Evolutionary conservation across 805 yeast species (phyloP).

Genomic region (Pichia californica): DNA sequence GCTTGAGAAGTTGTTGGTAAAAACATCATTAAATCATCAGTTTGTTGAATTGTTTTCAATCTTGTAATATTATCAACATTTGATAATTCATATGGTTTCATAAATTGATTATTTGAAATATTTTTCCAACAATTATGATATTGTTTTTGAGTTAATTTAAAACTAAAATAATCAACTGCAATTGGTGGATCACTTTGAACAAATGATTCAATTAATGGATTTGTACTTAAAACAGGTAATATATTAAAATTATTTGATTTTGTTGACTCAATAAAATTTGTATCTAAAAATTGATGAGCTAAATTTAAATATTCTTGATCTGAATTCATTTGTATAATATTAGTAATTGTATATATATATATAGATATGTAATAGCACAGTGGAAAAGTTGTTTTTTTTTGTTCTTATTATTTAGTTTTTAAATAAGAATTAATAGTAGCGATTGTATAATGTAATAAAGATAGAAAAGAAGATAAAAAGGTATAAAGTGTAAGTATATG

Average conservation of each 20-base stretch:
- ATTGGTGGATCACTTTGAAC: constrained; percentile 17
- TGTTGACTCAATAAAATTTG: constrained; percentile 21
- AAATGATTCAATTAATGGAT: constrained; percentile 8
- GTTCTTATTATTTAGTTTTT: too few species aligned
- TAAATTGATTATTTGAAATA: constrained; percentile 29
- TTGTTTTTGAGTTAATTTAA: constrained; percentile 30
- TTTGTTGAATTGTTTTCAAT: constrained; percentile 18
- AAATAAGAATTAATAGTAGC: too few species aligned
- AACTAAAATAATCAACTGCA: constrained; percentile 38
- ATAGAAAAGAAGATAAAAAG: too few species aligned
- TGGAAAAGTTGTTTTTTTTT: too few species aligned
- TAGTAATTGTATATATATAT: too few species aligned
- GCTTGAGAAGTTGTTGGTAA: constrained; percentile 30
- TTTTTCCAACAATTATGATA: constrained; percentile 38
- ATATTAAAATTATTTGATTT: constrained; percentile 19
- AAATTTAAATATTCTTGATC: constrained; percentile 14
- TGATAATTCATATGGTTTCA: constrained; percentile 29
- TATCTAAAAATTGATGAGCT: constrained; percentile 28
- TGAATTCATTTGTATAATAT: too few species aligned
- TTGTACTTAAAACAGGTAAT: constrained; percentile 22
- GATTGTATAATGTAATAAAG: too few species aligned
- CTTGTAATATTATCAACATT: constrained; percentile 23
- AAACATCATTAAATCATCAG: constrained; percentile 29
- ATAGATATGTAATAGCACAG: too few species aligned
- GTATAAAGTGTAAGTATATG: too few species aligned